Evolutionary conservation across 164 flowering plant species (phyloP).

Genomic region (Kalanchoe fedtschenkoi): DNA sequence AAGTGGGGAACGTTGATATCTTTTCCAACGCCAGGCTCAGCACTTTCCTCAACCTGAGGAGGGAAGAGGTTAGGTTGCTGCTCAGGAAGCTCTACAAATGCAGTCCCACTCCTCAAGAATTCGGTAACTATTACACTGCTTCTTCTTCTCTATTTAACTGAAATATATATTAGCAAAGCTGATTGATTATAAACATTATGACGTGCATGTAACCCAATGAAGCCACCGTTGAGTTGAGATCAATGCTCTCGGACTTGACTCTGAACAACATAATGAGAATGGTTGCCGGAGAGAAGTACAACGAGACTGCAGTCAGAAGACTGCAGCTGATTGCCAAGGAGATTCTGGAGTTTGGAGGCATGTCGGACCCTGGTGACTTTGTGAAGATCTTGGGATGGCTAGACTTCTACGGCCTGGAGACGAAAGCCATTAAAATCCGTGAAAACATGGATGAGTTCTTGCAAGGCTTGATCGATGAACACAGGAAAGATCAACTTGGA

Average conservation of each 20-base stretch:
- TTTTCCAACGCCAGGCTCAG: constrained; percentile 29
- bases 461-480: constrained; percentile 34
- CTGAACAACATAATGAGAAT: constrained; percentile 38
- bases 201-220: not conserved
- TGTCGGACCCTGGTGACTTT: constrained; percentile 8
- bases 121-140: constrained; percentile 1
- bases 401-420: constrained; percentile 15
- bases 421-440: constrained; percentile 14
- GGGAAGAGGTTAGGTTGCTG: constrained; percentile 25
- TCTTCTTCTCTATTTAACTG: not conserved
- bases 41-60: constrained; percentile 15
- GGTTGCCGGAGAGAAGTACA: constrained; percentile 43
- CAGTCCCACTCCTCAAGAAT: constrained; percentile 5
- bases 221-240: not conserved
- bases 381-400: constrained; percentile 16
- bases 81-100: constrained; percentile 10
- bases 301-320: constrained; percentile 7
- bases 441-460: constrained; percentile 28
- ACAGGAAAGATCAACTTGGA: not conserved
- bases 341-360: constrained; percentile 1
- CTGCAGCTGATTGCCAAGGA: not conserved
- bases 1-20: constrained; percentile 25
- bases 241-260: constrained; percentile 24
- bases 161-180: not conserved
- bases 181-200: not conserved